These are phyloP conservation scores for Oxytropis ochrocephala DNA, from an alignment of 306 rosid species.

Conservation along the genomic window DNA sequence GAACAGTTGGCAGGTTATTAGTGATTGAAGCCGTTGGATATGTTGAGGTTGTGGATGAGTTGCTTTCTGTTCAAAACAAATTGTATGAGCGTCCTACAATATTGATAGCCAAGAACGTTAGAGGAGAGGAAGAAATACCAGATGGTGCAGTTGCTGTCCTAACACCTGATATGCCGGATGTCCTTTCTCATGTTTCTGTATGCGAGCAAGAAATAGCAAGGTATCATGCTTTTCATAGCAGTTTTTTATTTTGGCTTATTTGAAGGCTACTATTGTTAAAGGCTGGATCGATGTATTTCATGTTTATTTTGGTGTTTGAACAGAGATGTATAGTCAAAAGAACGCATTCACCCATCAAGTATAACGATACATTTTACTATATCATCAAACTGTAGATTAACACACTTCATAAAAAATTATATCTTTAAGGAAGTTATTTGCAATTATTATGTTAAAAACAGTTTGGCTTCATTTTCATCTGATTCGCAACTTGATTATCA, in stretches of 20 bases:
- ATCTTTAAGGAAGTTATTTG: background rate
- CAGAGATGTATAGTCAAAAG: background rate
- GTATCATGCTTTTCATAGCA: conserved; percentile 28
- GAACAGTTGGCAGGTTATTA: conserved; percentile 98
- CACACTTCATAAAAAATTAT: background rate
- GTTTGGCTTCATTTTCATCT: background rate
- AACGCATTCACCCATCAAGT: background rate
- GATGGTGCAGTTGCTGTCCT: conserved; percentile 97
- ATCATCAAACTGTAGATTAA: conserved; percentile 6
- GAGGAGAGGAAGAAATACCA: conserved; percentile 98
- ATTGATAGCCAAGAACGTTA: conserved; percentile 80
- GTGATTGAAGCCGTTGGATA: conserved; percentile 80
- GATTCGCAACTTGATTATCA: background rate
- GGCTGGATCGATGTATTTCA: background rate
- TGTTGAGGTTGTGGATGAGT: conserved; percentile 81
- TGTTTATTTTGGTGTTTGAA: conserved; percentile 7
- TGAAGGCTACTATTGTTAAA: conserved; percentile 7
- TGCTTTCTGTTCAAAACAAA: conserved; percentile 89
- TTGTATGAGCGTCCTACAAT: conserved; percentile 74
- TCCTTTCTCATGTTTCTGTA: conserved; percentile 97
- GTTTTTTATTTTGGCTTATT: background rate
- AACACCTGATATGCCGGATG: conserved; percentile 99
- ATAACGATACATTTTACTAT: background rate
- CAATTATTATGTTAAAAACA: background rate
- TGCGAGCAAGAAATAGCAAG: conserved; percentile 98